phyloP scores from a whole-genome alignment of 371 early-diverging fungal genomes.

The Syncephalis fuscata region DNA sequence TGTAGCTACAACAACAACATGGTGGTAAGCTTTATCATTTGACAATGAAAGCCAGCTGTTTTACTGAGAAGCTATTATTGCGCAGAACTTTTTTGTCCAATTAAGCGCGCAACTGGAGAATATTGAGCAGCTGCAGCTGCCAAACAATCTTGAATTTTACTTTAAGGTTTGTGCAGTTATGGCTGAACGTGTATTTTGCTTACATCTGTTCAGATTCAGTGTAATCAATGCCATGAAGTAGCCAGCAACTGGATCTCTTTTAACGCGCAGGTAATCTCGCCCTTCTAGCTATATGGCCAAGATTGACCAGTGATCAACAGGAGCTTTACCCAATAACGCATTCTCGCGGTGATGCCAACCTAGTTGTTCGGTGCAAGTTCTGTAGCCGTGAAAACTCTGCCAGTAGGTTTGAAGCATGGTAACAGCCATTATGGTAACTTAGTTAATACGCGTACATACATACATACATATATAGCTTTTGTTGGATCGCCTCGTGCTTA shows the following conservation, averaged over 20 bases:
- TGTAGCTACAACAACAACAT: no score
- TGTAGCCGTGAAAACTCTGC: conserved; percentile 69
- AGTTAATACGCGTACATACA: background rate
- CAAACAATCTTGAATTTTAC: no score
- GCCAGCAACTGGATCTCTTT: conserved; percentile 60
- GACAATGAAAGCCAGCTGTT: no score
- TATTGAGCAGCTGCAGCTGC: no score
- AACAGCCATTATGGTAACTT: background rate
- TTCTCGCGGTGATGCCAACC: conserved; percentile 64
- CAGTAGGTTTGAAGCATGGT: conserved; percentile 18
- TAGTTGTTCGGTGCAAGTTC: conserved; percentile 85
- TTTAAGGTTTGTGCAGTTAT: no score
- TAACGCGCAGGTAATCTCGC: conserved; percentile 29
- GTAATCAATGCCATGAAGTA: conserved; percentile 67
- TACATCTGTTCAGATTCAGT: conserved; percentile 32
- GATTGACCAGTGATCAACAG: no score
- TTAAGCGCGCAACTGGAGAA: no score
- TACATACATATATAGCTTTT: background rate
- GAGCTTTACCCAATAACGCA: conserved; percentile 19
- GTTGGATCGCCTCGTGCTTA: background rate
- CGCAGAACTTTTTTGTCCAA: no score
- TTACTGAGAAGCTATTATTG: no score
- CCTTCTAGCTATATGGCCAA: no score
- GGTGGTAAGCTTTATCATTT: no score
- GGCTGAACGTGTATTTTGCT: no score